phyloP scores from a whole-genome alignment of 2,329 filamentous ascomycete species.

The Davidsoniella virescens region DNA sequence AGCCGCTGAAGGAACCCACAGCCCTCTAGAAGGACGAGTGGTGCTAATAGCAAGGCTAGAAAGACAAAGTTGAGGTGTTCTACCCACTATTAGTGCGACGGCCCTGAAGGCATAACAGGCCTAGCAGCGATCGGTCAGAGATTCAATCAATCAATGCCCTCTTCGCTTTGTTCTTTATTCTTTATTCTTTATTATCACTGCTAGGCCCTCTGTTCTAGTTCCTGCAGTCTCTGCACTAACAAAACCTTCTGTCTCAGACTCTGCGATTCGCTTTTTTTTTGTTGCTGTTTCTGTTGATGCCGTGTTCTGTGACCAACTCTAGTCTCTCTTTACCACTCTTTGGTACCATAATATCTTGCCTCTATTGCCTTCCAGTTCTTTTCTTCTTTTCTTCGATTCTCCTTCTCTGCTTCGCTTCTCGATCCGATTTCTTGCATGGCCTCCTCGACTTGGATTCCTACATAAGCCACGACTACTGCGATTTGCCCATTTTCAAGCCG shows the following conservation, averaged over 20 bases:
- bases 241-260: neutral
- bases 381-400: neutral
- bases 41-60: too few relatives aligned
- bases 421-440: neutral
- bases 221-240: too few relatives aligned
- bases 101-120: too few relatives aligned
- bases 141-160: neutral
- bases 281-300: neutral
- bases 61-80: too few relatives aligned
- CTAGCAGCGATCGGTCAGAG: too few relatives aligned
- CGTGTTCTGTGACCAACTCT: neutral
- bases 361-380: neutral
- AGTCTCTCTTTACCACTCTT: neutral
- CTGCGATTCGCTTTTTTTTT: neutral
- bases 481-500: neutral
- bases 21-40: too few relatives aligned
- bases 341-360: neutral
- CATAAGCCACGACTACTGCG: neutral
- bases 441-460: slow-evolving; percentile 1
- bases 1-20: too few relatives aligned
- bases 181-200: slow-evolving; percentile 1
- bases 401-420: neutral
- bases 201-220: too few relatives aligned
- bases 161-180: neutral
- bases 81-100: too few relatives aligned